Evolutionary conservation across 1,284 basidiomycete genomes (phyloP), one percentile per base, ranked within the genome.

Genomic region (Ganoderma boninense): DNA sequence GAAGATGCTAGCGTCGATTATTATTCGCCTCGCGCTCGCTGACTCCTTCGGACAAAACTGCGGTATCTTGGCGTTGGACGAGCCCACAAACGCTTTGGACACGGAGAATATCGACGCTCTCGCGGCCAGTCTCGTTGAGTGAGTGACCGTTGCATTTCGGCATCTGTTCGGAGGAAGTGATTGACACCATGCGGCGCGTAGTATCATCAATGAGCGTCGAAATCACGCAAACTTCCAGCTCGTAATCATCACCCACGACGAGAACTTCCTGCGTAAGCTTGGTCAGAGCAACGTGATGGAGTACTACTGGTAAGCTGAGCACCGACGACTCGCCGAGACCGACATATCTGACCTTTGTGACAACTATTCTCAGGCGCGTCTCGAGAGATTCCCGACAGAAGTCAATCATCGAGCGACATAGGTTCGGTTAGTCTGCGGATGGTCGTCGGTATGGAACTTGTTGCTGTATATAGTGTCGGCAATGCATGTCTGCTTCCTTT

Each of bases 1-100:
- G 82, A 99, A 99, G 84, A 98, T 99, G 87, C 85, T 99, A 69
- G 98, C 98, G 38, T 98, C 96, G n/a, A 99, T 99, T 81, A 97
- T 99, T 80, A 99, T 99, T 77, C 91, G 98, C 1, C 89, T 99
- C n/a, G 98, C 97, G 0, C 87, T 99, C 32, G 97, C 97, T 11
- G 98, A 99, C 80, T 97, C 96, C 4, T 99, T 99, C 77, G 96
- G 96, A 3, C 95, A 97, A 79, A 97, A 98, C 75, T 99, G 97
- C 81, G 97, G 97, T 18, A 98, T 99, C 73, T 88, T 99, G 56
- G 98, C 98, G 0, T 85, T 99, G 65, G 98, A 99, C 78, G 98
- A 99, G 82, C 98, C 98, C 14, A 99, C 98, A 29, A 99, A 99
- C 70, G 98, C 98, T 57, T 84, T 99, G 52, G 98, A 99, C 79